Conservation (phyloP, 2,329 filamentous ascomycete genomes). For the Botrytis squamosa region DNA sequence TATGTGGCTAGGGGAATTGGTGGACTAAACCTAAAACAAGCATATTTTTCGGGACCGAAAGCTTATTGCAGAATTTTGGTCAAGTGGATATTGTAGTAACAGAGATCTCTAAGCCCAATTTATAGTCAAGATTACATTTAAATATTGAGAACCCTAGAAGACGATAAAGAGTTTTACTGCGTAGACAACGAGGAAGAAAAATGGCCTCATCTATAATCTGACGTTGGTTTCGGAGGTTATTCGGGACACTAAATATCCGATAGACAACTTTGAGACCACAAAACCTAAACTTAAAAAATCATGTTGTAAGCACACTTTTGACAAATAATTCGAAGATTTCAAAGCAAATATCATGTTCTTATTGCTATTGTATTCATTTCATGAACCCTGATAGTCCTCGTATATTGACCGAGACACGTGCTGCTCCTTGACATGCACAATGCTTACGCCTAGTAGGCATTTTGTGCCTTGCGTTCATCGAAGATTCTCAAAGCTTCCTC, state of each 20-base stretch:
- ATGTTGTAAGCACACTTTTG: background rate
- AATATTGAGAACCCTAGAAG: no score
- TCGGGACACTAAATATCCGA: background rate
- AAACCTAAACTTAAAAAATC: background rate
- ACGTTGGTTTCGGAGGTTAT: background rate
- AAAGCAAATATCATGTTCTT: background rate
- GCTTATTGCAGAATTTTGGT: background rate
- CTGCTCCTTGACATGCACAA: background rate
- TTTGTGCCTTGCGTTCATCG: conserved; percentile 74
- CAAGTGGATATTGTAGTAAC: background rate
- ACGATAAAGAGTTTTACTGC: background rate
- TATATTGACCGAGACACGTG: background rate
- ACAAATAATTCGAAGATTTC: background rate
- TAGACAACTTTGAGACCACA: background rate
- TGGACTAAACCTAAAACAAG: background rate
- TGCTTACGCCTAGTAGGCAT: conserved; percentile 44
- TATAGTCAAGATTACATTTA: background rate
- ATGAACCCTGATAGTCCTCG: background rate
- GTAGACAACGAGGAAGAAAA: background rate
- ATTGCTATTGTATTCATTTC: background rate
- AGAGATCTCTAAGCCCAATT: background rate
- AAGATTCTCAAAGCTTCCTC: conserved; percentile 80
- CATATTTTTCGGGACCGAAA: background rate
- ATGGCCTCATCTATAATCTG: background rate
- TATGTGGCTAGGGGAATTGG: background rate